phyloP scores from a whole-genome alignment of 257 asterid species.

The Euphrasia confusa region DNA sequence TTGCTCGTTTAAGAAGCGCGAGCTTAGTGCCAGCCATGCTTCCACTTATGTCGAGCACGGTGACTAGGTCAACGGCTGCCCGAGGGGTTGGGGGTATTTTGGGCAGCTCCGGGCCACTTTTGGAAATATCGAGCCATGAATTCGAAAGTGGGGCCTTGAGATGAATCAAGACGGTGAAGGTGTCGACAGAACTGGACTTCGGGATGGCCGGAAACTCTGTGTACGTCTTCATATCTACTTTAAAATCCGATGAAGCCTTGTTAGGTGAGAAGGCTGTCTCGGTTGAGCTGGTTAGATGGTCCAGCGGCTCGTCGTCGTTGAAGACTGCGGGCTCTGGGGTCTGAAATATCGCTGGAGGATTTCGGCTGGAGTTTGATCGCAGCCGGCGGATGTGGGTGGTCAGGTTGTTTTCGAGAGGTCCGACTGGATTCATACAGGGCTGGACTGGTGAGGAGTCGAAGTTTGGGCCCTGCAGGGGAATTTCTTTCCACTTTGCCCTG shows the following conservation, averaged over 20 bases:
- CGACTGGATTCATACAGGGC: conserved; percentile 51
- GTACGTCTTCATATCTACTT: conserved; percentile 50
- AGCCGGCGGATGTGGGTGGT: conserved; percentile 60
- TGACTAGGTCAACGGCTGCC: conserved; percentile 90
- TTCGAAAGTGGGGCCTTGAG: conserved; percentile 47
- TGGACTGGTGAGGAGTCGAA: conserved; percentile 43
- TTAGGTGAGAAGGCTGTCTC: background rate
- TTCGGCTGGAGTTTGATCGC: conserved; percentile 57
- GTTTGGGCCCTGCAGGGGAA: conserved; percentile 67
- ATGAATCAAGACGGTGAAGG: conserved; percentile 63
- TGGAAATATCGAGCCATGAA: background rate
- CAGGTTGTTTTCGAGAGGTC: conserved; percentile 51
- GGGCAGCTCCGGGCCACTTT: background rate
- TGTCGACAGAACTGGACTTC: conserved; percentile 33
- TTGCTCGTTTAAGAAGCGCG: conserved; percentile 87
- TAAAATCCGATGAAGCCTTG: background rate
- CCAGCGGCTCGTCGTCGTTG: conserved; percentile 84
- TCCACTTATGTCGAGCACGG: conserved; percentile 95
- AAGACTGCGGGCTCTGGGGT: conserved; percentile 76
- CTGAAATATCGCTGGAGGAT: conserved; percentile 38
- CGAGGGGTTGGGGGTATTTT: conserved; percentile 54
- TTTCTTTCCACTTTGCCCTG: conserved; percentile 86
- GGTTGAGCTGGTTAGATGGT: conserved; percentile 30
- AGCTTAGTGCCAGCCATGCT: conserved; percentile 99
- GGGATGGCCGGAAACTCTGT: conserved; percentile 70